A percentile compares a stretch with the other conserved stretches of the same genome.
phyloP scores from a whole-genome alignment of 345 rosid genomes.

The Ailanthus altissimus region DNA sequence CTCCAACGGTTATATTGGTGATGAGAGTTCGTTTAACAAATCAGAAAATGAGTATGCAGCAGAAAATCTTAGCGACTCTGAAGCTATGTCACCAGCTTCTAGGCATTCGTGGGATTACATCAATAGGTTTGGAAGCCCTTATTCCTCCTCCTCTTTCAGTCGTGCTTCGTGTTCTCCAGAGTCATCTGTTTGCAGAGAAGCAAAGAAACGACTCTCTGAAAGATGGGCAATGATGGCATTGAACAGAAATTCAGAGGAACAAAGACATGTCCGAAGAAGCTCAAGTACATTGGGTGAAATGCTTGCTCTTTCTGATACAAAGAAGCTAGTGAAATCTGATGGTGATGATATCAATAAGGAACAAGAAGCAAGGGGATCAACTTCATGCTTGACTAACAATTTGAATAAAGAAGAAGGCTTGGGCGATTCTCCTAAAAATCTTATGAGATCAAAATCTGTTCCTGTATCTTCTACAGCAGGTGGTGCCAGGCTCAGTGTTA shows the following conservation, averaged over 20 bases:
- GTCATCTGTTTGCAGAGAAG: slow-evolving; percentile 84
- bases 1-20: slow-evolving; percentile 82
- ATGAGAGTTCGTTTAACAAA: slow-evolving; percentile 81
- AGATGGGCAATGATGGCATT: slow-evolving; percentile 95
- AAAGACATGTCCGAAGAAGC: slow-evolving; percentile 46
- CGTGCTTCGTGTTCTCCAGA: slow-evolving; percentile 80
- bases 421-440: slow-evolving; percentile 50
- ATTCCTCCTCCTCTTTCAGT: slow-evolving; percentile 66
- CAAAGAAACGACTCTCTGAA: slow-evolving; percentile 78
- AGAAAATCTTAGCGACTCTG: slow-evolving; percentile 74
- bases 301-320: slow-evolving; percentile 81
- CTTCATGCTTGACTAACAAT: slow-evolving; percentile 48
- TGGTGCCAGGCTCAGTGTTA: slow-evolving; percentile 48
- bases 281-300: slow-evolving; percentile 91
- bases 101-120: slow-evolving; percentile 89
- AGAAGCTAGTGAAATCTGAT: slow-evolving; percentile 38
- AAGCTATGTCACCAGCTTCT: slow-evolving; percentile 70
- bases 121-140: slow-evolving; percentile 70
- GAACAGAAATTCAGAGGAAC: slow-evolving; percentile 58
- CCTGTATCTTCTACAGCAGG: slow-evolving; percentile 59
- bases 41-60: slow-evolving; percentile 57
- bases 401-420: slow-evolving; percentile 45
- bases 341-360: slow-evolving; percentile 40
- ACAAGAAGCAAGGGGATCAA: slow-evolving; percentile 51
- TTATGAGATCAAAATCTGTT: slow-evolving; percentile 74